Percentiles rank a stretch among this genome's conserved stretches.
phyloP scores from a whole-genome alignment of 2,329 filamentous ascomycete genomes.

The Scedosporium apiospermum region DNA sequence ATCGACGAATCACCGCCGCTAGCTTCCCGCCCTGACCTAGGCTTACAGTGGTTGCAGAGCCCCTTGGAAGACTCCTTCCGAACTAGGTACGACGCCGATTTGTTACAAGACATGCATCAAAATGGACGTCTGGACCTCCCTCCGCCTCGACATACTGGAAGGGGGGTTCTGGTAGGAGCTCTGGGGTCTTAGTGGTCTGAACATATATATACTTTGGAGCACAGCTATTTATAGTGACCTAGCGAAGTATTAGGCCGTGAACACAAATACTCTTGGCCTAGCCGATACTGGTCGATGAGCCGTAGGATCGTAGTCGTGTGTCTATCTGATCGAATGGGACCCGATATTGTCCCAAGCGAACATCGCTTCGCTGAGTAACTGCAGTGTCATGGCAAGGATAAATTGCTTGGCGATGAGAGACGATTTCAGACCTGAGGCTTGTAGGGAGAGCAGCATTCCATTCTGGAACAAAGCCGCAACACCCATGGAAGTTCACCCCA shows the following conservation, averaged over 20 bases:
- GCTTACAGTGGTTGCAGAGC: neutral
- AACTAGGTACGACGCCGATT: neutral
- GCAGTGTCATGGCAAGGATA: neutral
- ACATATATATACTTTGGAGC: neutral
- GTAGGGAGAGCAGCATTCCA: neutral
- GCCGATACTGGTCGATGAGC: neutral
- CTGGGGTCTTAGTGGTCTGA: neutral
- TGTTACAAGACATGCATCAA: slow-evolving; percentile 5
- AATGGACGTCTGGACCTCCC: neutral
- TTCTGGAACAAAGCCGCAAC: neutral
- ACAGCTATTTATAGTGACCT: neutral
- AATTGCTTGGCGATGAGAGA: neutral
- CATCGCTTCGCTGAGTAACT: neutral
- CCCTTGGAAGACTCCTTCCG: neutral
- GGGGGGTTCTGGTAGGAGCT: neutral
- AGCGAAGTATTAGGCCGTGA: no score
- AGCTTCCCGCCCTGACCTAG: neutral
- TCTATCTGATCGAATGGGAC: neutral
- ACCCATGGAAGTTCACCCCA: no score
- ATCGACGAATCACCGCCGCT: neutral
- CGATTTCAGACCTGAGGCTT: neutral
- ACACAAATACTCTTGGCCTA: neutral
- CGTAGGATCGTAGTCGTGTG: neutral
- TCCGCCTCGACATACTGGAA: no score
- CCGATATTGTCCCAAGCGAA: neutral